These are phyloP conservation scores for Coffea canephora DNA, from an alignment of 257 asterid genomes.

Conservation along the genomic window DNA sequence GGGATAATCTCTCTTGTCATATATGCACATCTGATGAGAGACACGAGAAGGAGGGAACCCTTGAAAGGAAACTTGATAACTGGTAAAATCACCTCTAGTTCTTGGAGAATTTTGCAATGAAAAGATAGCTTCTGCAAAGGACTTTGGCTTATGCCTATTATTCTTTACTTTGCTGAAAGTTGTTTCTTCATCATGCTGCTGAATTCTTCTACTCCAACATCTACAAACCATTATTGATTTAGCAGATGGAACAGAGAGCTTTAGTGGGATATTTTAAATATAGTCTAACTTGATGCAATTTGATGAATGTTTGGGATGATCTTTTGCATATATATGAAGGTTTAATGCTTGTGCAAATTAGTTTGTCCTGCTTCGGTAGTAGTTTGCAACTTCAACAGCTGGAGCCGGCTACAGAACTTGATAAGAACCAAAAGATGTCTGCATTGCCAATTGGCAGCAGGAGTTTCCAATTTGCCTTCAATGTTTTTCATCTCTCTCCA, in stretches of 20 bases:
- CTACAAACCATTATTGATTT: neutral
- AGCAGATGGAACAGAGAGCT: neutral
- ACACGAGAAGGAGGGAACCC: neutral
- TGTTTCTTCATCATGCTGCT: slow-evolving; percentile 1
- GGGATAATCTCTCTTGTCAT: slow-evolving; percentile 9
- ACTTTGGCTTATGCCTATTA: slow-evolving; percentile 10
- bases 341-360: neutral
- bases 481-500: neutral
- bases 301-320: neutral
- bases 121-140: slow-evolving; percentile 15
- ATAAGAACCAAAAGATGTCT: neutral
- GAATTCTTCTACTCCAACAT: slow-evolving; percentile 1
- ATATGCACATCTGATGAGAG: neutral
- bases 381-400: neutral
- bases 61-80: neutral
- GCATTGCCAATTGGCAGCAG: neutral
- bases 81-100: neutral
- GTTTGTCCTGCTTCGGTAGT: neutral
- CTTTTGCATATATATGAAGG: neutral
- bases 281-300: neutral
- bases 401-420: neutral
- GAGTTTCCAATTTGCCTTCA: neutral
- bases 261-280: neutral
- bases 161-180: slow-evolving; percentile 4
- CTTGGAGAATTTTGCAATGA: slow-evolving; percentile 2